Evolutionary conservation across 2,329 filamentous ascomycete species (phyloP), one percentile per base, ranked within the genome.

Genomic region (Aspergillus oerlinghausenensis): DNA sequence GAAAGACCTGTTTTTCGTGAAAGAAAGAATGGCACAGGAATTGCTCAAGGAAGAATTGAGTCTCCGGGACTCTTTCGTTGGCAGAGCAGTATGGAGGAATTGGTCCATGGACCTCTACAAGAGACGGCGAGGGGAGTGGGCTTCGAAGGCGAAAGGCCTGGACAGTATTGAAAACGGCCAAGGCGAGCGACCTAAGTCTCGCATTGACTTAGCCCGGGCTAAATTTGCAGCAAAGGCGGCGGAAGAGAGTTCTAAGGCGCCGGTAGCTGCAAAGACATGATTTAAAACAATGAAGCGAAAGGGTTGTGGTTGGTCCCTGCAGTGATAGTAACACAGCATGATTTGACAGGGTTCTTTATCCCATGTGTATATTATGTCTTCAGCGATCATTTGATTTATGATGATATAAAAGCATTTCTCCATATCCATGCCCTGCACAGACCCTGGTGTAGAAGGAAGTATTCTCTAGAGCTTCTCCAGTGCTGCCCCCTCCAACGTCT

Each of bases 61-160:
- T 0, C 71, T 90, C 19, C 80, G 87, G n/a, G 85, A 88, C 56
- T 86, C 82, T 1, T 82, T 81, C 38, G 79, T 84, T 23, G 88
- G 88, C 1, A 77, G 87, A 35, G 85, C 84, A 3, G 86, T 90
- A 10, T 89, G 87, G 86, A 80, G 84, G 61, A 90, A 89, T 66
- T 90, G 88, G 87, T 82, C 79, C 38, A 87, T 90, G 82, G 88
- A 90, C 71, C 72, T 88, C 5, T 90, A 87, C 72, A 87, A 86
- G 67, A 77, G 85, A 28, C 76, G 80, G 52, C 76, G 84, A 43
- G 77, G 75, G 5, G 85, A 88, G 55, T 90, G 88, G 88, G 78
- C 86, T 56, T 78, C 77, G 55, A 80, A 84, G 62, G 82, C 82
- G 10, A 86, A 85, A 50, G 82, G 82, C 35, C 58, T 76, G 50